These are phyloP conservation scores for Dictyostelium brefeldianum DNA, from an alignment of 78 protist species.

Conservation along the genomic window DNA sequence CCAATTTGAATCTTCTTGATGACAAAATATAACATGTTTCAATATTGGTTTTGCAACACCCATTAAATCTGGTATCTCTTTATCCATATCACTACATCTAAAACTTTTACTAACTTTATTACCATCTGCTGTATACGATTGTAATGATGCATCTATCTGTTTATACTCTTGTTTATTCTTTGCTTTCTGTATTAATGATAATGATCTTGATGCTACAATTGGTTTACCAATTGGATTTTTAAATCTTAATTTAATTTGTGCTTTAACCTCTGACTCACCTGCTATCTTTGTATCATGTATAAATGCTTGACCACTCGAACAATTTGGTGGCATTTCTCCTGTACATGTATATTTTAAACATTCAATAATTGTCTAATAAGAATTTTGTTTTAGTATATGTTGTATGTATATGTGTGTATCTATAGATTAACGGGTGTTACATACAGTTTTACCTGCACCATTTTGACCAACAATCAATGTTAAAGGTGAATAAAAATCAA, in stretches of 20 bases:
- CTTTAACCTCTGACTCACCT: constrained; percentile 91
- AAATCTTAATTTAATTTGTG: constrained; percentile 95
- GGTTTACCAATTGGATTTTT: constrained; percentile 78
- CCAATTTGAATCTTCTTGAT: constrained; percentile 99
- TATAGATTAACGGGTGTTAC: constrained; percentile 13
- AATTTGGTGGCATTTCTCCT: constrained; percentile 97
- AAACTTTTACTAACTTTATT: constrained; percentile 67
- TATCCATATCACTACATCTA: constrained; percentile 91
- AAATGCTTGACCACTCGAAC: constrained; percentile 90
- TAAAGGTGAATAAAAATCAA: constrained; percentile 93
- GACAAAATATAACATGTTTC: constrained; percentile 99
- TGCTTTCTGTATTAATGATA: constrained; percentile 37
- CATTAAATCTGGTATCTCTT: constrained; percentile 86
- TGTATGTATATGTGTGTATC: neutral
- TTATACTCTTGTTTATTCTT: constrained; percentile 58
- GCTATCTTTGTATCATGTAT: constrained; percentile 94
- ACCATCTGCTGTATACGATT: constrained; percentile 60
- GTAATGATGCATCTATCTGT: constrained; percentile 55
- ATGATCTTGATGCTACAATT: constrained; percentile 54
- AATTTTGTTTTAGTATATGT: too few species aligned
- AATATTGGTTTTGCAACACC: constrained; percentile 97
- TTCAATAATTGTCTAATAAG: constrained; percentile 98
- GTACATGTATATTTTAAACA: constrained; percentile 92
- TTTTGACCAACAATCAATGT: constrained; percentile 98
- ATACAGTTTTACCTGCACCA: constrained; percentile 99